Percentiles rank a stretch among this genome's conserved stretches.
Conservation (phyloP, 73 alveolate genomes). For the Paramecium tetraurelia region DNA sequence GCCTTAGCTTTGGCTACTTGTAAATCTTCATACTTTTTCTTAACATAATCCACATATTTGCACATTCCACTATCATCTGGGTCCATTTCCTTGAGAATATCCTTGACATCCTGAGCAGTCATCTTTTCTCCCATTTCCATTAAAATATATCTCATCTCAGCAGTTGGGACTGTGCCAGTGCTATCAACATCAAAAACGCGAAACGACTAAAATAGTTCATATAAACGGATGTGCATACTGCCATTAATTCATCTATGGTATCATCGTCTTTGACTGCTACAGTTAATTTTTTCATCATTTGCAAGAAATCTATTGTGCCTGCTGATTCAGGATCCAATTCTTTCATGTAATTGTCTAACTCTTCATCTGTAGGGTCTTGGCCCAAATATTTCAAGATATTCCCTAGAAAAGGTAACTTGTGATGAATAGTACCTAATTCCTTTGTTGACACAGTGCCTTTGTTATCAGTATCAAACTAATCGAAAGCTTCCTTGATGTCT, state of each 20-base stretch:
- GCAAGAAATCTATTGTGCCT: neutral
- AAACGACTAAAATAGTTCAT: neutral
- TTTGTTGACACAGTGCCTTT: conserved; percentile 67
- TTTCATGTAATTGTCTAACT: neutral
- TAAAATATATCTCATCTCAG: conserved; percentile 50
- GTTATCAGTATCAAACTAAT: conserved; percentile 55
- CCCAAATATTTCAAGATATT: conserved; percentile 53
- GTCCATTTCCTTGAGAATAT: conserved; percentile 39
- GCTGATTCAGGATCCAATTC: conserved; percentile 35
- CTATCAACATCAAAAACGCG: conserved; percentile 3
- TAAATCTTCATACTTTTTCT: conserved; percentile 24
- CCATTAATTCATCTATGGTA: conserved; percentile 39
- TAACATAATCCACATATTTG: conserved; percentile 24
- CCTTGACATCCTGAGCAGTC: conserved; percentile 18
- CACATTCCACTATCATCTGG: conserved; percentile 49
- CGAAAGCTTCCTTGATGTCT: conserved; percentile 55
- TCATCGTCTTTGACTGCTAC: conserved; percentile 46
- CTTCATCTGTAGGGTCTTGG: conserved; percentile 44
- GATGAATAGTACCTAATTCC: conserved; percentile 18
- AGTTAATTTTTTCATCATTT: neutral
- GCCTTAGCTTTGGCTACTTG: conserved; percentile 18
- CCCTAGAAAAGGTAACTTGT: neutral
- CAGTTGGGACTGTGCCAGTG: conserved; percentile 29
- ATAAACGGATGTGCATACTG: neutral
- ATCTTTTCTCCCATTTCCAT: conserved; percentile 48